Conservation (phyloP, 2,329 filamentous ascomycete genomes). For the Monosporascus sp. region DNA sequence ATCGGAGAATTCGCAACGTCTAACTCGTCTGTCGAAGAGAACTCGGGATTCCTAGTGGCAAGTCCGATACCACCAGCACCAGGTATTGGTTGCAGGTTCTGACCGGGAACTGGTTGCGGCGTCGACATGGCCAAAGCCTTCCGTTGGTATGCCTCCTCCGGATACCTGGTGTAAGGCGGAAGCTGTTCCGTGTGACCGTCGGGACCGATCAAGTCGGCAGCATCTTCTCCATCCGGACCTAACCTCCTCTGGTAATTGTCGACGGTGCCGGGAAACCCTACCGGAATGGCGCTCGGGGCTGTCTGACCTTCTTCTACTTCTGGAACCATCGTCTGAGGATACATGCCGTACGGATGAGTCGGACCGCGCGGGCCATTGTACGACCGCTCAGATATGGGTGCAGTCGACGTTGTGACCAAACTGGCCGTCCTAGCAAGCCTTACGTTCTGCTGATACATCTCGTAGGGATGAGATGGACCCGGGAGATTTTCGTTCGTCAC, state of each 20-base stretch:
- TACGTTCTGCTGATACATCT: conserved; percentile 74
- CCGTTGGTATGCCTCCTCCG: conserved; percentile 61
- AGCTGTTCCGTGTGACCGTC: conserved; percentile 87
- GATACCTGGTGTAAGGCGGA: conserved; percentile 86
- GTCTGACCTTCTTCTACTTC: conserved; percentile 38
- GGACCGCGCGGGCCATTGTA: conserved; percentile 60
- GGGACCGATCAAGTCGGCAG: conserved; percentile 79
- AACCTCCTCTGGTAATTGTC: conserved; percentile 66
- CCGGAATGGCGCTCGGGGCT: conserved; percentile 45
- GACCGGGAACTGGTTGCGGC: conserved; percentile 8
- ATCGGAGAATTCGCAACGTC: conserved; percentile 34
- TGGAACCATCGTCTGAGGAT: conserved; percentile 69
- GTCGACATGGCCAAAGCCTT: conserved; percentile 38
- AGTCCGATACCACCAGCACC: conserved; percentile 59
- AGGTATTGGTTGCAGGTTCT: conserved; percentile 28
- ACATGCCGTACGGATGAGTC: conserved; percentile 81
- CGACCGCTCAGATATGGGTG: conserved; percentile 51
- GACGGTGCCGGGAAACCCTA: conserved; percentile 68
- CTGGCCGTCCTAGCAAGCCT: conserved; percentile 48
- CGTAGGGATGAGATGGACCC: conserved; percentile 78
- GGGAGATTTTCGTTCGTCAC: conserved; percentile 61
- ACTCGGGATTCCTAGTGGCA: conserved; percentile 57
- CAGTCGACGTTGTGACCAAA: conserved; percentile 65
- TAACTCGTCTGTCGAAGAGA: conserved; percentile 52
- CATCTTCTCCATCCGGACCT: conserved; percentile 77